Conservation (phyloP, 83 land plant species). For the Thuja plicata region DNA sequence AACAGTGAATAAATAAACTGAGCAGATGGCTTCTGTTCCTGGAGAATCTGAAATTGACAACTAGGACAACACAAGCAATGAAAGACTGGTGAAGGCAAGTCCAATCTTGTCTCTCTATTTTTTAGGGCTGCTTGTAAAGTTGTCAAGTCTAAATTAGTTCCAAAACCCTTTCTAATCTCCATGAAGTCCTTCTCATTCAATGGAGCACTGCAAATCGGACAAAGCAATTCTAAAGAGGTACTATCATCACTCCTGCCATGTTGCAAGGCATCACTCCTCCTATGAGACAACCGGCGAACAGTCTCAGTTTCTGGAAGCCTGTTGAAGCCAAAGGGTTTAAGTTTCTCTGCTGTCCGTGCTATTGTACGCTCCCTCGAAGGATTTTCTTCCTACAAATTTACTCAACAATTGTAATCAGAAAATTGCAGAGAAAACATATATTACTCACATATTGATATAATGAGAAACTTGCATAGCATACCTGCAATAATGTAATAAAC, state of each 20-base stretch:
- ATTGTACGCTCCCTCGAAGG: conserved; percentile 91
- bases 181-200: conserved; percentile 42
- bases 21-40: conserved; percentile 30
- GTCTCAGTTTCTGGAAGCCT: conserved; percentile 32
- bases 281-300: conserved; percentile 26
- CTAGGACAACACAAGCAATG: conserved; percentile 59
- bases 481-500: conserved; percentile 74
- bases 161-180: conserved; percentile 11
- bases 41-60: conserved; percentile 83
- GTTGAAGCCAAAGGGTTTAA: conserved; percentile 84
- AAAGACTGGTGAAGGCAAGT: conserved; percentile 16
- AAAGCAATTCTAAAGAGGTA: conserved; percentile 49
- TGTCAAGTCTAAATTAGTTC: conserved; percentile 4
- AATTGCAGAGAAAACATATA: conserved; percentile 2
- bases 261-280: conserved; percentile 40
- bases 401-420: background rate
- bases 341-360: conserved; percentile 89
- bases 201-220: conserved; percentile 79
- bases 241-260: conserved; percentile 25
- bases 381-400: conserved; percentile 75
- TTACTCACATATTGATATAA: background rate
- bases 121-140: conserved; percentile 16
- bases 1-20: conserved; percentile 40
- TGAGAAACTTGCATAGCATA: conserved; percentile 14
- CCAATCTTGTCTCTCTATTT: background rate